Evolutionary conservation across 2,329 filamentous ascomycete species (phyloP).

Genomic region (Fusarium pilosicola): DNA sequence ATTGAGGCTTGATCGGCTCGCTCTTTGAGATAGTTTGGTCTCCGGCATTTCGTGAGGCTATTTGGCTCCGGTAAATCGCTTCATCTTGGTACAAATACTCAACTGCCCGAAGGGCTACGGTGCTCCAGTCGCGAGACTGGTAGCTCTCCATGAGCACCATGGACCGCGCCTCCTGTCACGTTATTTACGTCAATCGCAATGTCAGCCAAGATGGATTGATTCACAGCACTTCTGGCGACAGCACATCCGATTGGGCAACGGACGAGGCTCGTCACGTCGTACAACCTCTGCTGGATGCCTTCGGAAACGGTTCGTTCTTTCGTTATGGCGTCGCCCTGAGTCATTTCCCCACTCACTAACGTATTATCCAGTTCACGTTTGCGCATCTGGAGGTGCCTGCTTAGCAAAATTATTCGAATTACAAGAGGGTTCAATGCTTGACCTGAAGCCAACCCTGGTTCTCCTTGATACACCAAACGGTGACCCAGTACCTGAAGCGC

Average conservation of each 20-base stretch:
- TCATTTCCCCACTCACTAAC: conserved; percentile 35
- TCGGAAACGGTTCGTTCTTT: conserved; percentile 60
- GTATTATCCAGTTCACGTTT: conserved; percentile 60
- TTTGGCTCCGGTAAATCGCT: conserved; percentile 5
- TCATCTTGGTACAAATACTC: conserved; percentile 35
- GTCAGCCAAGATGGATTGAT: conserved; percentile 60
- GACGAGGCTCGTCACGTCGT: conserved; percentile 58
- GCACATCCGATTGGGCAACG: conserved; percentile 48
- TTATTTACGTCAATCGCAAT: conserved; percentile 69
- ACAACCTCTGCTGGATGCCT: conserved; percentile 61
- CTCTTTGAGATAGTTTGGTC: conserved; percentile 16
- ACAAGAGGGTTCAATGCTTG: conserved; percentile 62
- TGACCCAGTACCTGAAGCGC: conserved; percentile 54
- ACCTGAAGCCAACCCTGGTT: conserved; percentile 66
- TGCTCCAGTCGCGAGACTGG: conserved; percentile 70
- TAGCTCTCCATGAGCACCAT: conserved; percentile 65
- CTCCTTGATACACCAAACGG: conserved; percentile 66
- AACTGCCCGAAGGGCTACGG: conserved; percentile 58
- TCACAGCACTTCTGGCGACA: conserved; percentile 39
- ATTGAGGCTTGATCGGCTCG: background rate
- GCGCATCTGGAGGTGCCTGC: conserved; percentile 63
- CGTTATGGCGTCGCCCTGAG: conserved; percentile 4
- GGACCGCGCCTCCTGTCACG: conserved; percentile 67
- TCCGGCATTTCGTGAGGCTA: conserved; percentile 33
- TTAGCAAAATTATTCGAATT: conserved; percentile 63